Base-by-base conservation (phyloP, 768 basidiomycete species). In the Trametes coccinea region DNA sequence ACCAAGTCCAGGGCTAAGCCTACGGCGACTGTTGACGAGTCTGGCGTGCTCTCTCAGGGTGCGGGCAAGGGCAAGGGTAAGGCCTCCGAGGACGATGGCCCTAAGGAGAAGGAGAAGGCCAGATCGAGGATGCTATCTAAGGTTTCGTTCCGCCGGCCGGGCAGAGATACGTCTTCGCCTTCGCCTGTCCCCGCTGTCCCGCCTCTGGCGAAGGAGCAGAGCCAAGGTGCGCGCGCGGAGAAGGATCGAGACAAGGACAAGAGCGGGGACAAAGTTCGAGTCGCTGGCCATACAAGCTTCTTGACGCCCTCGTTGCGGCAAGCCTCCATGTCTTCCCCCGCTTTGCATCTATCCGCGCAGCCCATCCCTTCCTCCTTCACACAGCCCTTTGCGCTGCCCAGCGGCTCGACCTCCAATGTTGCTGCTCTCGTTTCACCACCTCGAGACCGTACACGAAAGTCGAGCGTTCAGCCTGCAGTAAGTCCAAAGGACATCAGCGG, bases 241-340 rank as follows among this genome's bases (percentile, higher is more conserved):
- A 69, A 58, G 62, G 66, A 68, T 61, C 71, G 66, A 37, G 77
- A 78, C 67, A 74, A 65, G 73, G 71, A 78, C 58, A 63, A 61
- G 56, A 48, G 39, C 51, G 69, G 67, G 61, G 75, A 77, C 61
- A 77, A 77, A 68, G 73, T 73, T 67, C 80, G 81, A 70, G 74
- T 76, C 62, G 80, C 84, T 50, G 85, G 84, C 51, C 80, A 79
- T 70, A 80, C 83, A 52, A 81, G 79, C 71, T 90, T 84, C 76
- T 75, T 81, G 62, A 80, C 84, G 46, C 89, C 89, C 46, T 89
- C 88, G 40, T 74, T 90, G 62, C 81, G 84, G 57, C 82, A 81
- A 62, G 90, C 83, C 41, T 89, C 90, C 49, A 80, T 88, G 78
- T 92, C 90, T 59, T 89, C 89, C 22, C 90, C 90, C 55, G 81